phyloP scores from a whole-genome alignment of 371 early-diverging fungal genomes.

The Mucor circinelloides region DNA sequence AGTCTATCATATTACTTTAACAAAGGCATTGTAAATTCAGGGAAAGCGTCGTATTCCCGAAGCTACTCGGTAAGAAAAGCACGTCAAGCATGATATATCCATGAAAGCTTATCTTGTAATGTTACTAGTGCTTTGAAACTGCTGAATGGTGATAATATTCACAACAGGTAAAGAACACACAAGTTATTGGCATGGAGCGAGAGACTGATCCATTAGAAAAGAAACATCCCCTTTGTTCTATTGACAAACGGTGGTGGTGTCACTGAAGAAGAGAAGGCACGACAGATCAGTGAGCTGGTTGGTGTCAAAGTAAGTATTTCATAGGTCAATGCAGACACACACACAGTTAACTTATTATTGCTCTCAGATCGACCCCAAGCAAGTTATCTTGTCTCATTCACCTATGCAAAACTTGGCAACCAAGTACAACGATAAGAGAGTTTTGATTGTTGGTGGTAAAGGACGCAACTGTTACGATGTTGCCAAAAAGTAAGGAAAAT shows the following conservation, averaged over 20 bases:
- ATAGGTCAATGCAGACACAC: neutral
- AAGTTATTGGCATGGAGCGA: neutral
- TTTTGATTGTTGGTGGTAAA: constrained; percentile 76
- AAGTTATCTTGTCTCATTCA: constrained; percentile 84
- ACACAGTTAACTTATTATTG: too few relatives aligned
- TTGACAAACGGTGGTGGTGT: constrained; percentile 92
- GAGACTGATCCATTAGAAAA: constrained; percentile 9
- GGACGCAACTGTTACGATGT: constrained; percentile 65
- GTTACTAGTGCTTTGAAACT: constrained; percentile 53
- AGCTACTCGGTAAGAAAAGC: constrained; percentile 29
- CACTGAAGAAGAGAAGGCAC: constrained; percentile 74
- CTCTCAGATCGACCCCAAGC: constrained; percentile 59
- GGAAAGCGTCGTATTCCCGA: constrained; percentile 43
- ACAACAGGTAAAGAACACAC: constrained; percentile 34
- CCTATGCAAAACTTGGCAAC: constrained; percentile 73
- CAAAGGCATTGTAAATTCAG: constrained; percentile 1
- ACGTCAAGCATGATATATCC: neutral
- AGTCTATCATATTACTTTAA: neutral
- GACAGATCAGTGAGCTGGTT: constrained; percentile 64
- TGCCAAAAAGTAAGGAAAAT: constrained; percentile 46
- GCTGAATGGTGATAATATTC: constrained; percentile 61
- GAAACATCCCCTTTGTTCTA: constrained; percentile 74
- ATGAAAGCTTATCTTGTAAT: neutral
- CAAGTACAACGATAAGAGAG: constrained; percentile 59
- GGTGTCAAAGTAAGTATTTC: constrained; percentile 52